These are phyloP conservation scores for Phytophthora colocasiae DNA, from an alignment of 352 stramenopile genomes.

Conservation along the genomic window DNA sequence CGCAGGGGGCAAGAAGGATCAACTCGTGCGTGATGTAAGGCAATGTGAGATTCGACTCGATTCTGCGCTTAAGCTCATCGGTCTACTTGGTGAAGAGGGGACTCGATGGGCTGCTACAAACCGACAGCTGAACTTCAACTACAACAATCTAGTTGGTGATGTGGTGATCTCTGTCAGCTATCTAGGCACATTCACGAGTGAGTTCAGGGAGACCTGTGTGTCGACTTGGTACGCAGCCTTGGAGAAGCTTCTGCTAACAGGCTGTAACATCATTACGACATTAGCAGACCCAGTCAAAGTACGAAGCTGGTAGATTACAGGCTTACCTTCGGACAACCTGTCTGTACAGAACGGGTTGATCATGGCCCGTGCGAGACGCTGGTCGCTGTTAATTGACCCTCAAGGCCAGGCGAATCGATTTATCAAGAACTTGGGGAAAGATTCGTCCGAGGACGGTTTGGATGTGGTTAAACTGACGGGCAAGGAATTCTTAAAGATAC, in stretches of 20 bases:
- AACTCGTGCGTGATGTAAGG: slow-evolving; percentile 77
- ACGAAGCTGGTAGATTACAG: slow-evolving; percentile 92
- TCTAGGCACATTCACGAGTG: slow-evolving; percentile 92
- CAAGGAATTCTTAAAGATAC: slow-evolving; percentile 81
- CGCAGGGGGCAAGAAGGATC: slow-evolving; percentile 89
- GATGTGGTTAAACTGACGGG: slow-evolving; percentile 88
- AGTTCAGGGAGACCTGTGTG: slow-evolving; percentile 91
- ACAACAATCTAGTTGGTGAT: slow-evolving; percentile 92
- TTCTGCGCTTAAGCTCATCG: slow-evolving; percentile 91
- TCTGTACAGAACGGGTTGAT: slow-evolving; percentile 95
- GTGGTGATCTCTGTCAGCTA: slow-evolving; percentile 94
- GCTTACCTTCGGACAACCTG: slow-evolving; percentile 89
- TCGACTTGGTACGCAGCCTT: slow-evolving; percentile 86
- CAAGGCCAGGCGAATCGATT: slow-evolving; percentile 94
- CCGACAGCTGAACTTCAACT: slow-evolving; percentile 76
- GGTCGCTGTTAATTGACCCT: slow-evolving; percentile 92
- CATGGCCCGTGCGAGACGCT: slow-evolving; percentile 89
- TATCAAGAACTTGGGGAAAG: slow-evolving; percentile 93
- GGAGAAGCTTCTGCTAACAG: slow-evolving; percentile 56
- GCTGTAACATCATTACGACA: slow-evolving; percentile 91
- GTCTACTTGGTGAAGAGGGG: slow-evolving; percentile 90
- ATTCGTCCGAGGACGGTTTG: slow-evolving; percentile 85
- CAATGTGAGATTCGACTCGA: slow-evolving; percentile 91
- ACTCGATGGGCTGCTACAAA: slow-evolving; percentile 91
- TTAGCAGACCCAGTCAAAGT: slow-evolving; percentile 92